Base-by-base conservation (phyloP, 352 stramenopile genomes). In the Globisporangium cylindrosporum region DNA sequence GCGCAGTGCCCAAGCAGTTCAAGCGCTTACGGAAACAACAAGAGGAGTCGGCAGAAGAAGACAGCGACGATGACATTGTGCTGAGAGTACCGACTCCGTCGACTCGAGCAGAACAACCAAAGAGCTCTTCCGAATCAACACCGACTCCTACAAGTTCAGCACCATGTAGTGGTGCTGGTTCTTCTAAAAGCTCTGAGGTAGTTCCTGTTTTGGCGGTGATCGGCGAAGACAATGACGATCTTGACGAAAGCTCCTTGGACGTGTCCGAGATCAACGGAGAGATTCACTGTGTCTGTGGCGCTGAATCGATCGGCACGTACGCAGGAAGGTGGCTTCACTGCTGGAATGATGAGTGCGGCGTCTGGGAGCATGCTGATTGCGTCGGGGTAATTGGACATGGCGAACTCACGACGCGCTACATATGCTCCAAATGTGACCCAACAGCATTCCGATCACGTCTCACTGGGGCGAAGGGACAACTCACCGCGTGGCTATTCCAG, bases 321-420 rank as follows among this genome's bases (percentile, higher is more conserved):
- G 71, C 73, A 5, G 86, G 86, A 0, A 77, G 80, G 34, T 94
- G 86, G 86, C 25, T 92, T 4, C 81, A 90, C 69, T 94, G 86
- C 67, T 84, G 74, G 62, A 82, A 82, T 24, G 73, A 85, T 43
- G 77, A 87, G 29, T 94, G 86, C 32, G 73, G 73, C 36, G 62
- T 77, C 46, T 92, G 84, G 84, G 81, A 92, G 67, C 86, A 94
- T 59, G 82, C 82, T 6, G 84, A 91, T 15, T 94, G 86, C 63
- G 80, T 92, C 27, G 85, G 85, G 10, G 61, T 85, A 54, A 64
- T 91, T 43, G 70, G 70, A 51, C 63, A 36, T 36, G 73, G 74
- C 22, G 63, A 64, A 5, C 54, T 51, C 32, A 32, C 68, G 24
- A 29, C 53, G 5, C 80, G 73, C 14, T 90, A 88, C 64, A 57